Evolutionary conservation across 805 yeast species (phyloP).

Genomic region (Ogataea paradorogensis): DNA sequence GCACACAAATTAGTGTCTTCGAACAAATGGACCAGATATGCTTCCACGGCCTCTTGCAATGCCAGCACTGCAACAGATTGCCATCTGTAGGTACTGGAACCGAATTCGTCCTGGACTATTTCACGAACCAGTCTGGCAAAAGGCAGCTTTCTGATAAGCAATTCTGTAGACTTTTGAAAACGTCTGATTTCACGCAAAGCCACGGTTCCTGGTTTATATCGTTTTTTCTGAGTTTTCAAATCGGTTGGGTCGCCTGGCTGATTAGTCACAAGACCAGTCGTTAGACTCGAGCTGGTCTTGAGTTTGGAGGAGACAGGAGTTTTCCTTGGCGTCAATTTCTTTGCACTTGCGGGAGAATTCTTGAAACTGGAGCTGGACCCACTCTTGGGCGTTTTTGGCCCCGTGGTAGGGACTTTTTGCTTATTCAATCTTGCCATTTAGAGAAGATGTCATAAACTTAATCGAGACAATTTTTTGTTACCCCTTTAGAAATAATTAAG

Average conservation of each 20-base stretch:
- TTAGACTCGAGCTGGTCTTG: conserved; percentile 6
- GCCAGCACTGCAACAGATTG: conserved; percentile 76
- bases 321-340: conserved; percentile 7
- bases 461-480: conserved; percentile 7
- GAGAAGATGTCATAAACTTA: conserved; percentile 3
- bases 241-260: conserved; percentile 54
- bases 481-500: conserved; percentile 13
- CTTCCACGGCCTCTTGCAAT: conserved; percentile 78
- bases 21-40: conserved; percentile 65
- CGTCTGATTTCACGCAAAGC: conserved; percentile 68
- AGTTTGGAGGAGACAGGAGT: conserved; percentile 7
- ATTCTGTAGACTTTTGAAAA: conserved; percentile 65
- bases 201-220: conserved; percentile 60
- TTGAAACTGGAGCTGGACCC: conserved; percentile 13
- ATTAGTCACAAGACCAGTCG: conserved; percentile 42
- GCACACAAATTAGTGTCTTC: conserved; percentile 81
- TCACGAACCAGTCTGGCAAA: conserved; percentile 76
- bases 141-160: conserved; percentile 68
- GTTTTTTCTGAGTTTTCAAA: conserved; percentile 30
- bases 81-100: conserved; percentile 67
- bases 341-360: conserved; percentile 15
- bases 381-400: conserved; percentile 19
- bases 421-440: conserved; percentile 27
- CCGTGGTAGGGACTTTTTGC: conserved; percentile 15
- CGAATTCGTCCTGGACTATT: conserved; percentile 59